Percentiles rank a stretch among this genome's conserved stretches.
Conservation (phyloP, 225 moss, liverwort and hornwort species). For the Thuidium tamariscinum region DNA sequence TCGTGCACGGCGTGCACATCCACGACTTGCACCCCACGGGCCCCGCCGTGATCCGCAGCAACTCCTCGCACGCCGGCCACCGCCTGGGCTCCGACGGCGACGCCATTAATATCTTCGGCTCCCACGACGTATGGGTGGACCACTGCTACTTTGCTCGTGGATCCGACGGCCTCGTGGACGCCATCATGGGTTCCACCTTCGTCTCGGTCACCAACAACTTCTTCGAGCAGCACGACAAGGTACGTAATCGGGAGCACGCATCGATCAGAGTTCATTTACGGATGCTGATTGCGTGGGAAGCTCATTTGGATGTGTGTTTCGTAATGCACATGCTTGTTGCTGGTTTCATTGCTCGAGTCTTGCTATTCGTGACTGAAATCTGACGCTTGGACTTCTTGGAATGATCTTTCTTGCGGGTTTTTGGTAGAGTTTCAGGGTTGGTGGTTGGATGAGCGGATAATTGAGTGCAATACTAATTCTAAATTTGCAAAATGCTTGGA, state of each 20-base stretch:
- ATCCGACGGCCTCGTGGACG: slow-evolving; percentile 25
- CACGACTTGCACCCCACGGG: slow-evolving; percentile 6
- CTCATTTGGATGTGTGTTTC: neutral
- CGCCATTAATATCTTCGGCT: slow-evolving; percentile 18
- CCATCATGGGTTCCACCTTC: slow-evolving; percentile 14
- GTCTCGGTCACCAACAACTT: slow-evolving; percentile 30
- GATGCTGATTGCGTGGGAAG: neutral
- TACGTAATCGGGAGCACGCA: neutral
- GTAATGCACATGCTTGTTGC: neutral
- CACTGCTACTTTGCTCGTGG: slow-evolving; percentile 32
- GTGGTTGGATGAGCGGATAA: neutral
- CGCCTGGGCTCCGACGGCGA: slow-evolving; percentile 31
- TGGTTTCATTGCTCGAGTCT: too few species aligned
- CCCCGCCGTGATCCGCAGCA: slow-evolving; percentile 13
- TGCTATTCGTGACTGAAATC: neutral
- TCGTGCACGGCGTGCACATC: slow-evolving; percentile 22
- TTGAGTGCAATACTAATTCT: neutral
- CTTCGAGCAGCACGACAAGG: slow-evolving; percentile 47
- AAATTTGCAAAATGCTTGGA: neutral
- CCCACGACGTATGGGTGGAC: slow-evolving; percentile 36
- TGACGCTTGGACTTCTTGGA: neutral
- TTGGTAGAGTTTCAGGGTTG: neutral
- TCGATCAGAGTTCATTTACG: neutral
- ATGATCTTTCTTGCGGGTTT: too few species aligned
- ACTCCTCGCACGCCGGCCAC: slow-evolving; percentile 1